phyloP scores from a whole-genome alignment of 257 asterid species.

The Fraxinus excelsior region DNA sequence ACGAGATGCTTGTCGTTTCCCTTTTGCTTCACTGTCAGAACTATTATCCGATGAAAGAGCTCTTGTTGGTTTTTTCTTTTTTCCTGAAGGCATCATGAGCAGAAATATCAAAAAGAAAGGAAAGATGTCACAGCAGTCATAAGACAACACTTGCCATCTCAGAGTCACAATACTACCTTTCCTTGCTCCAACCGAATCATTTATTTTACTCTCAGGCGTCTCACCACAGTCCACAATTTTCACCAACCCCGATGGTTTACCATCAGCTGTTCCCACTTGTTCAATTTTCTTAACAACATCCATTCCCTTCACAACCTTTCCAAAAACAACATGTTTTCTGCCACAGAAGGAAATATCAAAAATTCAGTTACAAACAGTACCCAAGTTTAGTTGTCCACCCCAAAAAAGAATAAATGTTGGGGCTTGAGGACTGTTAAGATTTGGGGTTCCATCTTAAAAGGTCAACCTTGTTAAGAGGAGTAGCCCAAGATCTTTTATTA shows the following conservation, averaged over 20 bases:
- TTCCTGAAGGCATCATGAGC: constrained; percentile 45
- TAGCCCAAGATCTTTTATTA: no score
- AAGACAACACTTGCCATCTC: constrained; percentile 15
- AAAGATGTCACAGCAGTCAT: constrained; percentile 9
- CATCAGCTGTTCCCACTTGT: constrained; percentile 72
- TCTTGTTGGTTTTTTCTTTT: constrained; percentile 49
- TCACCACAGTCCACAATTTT: constrained; percentile 86
- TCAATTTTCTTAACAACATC: constrained; percentile 80
- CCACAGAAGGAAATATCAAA: constrained; percentile 24
- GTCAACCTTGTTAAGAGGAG: no score
- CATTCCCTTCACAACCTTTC: constrained; percentile 91
- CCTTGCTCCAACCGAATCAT: constrained; percentile 40
- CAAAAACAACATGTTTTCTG: constrained; percentile 98
- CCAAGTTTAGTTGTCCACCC: constrained; percentile 12
- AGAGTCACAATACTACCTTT: constrained; percentile 51
- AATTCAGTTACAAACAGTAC: constrained; percentile 10
- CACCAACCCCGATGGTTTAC: constrained; percentile 62
- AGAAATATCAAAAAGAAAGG: constrained; percentile 23
- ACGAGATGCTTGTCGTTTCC: constrained; percentile 45
- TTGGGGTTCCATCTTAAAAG: no score
- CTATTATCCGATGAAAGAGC: constrained; percentile 41
- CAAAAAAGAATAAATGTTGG: not conserved
- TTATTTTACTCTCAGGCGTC: constrained; percentile 36
- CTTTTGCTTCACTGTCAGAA: constrained; percentile 49
- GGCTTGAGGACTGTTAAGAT: not conserved